phyloP scores from a whole-genome alignment of 192 early-diverging fungal genomes.

The Gaertneriomyces sp. region DNA sequence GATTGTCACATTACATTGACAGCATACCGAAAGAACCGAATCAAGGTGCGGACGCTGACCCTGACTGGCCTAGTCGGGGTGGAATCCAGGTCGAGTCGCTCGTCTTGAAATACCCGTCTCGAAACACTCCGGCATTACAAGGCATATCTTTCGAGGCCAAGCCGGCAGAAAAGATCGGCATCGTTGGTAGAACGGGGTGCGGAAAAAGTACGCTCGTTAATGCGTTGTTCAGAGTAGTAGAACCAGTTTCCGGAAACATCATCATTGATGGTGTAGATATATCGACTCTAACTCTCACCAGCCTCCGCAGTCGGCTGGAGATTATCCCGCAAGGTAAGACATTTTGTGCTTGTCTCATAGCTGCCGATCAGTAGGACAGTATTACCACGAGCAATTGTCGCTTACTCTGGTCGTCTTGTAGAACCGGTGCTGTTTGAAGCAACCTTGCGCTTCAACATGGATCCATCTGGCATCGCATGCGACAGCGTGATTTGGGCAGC shows the following conservation, averaged over 20 bases:
- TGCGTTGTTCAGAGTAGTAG: conserved; percentile 72
- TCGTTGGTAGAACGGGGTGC: conserved; percentile 43
- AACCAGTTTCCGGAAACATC: conserved; percentile 58
- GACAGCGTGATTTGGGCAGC: conserved; percentile 69
- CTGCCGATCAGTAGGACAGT: background rate
- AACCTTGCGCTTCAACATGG: conserved; percentile 69
- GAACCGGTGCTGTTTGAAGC: conserved; percentile 49
- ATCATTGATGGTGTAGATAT: conserved; percentile 69
- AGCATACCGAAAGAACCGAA: conserved; percentile 21
- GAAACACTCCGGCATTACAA: conserved; percentile 37
- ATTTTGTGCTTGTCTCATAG: background rate
- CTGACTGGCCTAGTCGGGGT: conserved; percentile 26
- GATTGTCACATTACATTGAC: conserved; percentile 39
- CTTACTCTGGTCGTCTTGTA: background rate
- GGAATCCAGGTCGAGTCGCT: conserved; percentile 23
- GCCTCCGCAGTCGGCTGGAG: background rate
- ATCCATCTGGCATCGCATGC: conserved; percentile 53
- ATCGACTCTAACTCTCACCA: conserved; percentile 3
- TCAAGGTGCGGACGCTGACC: conserved; percentile 16
- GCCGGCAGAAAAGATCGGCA: conserved; percentile 34
- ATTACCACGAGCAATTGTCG: background rate
- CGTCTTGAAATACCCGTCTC: conserved; percentile 31
- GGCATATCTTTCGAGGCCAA: conserved; percentile 20
- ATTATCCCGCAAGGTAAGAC: background rate
- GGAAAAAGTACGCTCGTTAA: conserved; percentile 56